phyloP scores from a whole-genome alignment of 2,329 filamentous ascomycete genomes.

The Diaporthe citri region DNA sequence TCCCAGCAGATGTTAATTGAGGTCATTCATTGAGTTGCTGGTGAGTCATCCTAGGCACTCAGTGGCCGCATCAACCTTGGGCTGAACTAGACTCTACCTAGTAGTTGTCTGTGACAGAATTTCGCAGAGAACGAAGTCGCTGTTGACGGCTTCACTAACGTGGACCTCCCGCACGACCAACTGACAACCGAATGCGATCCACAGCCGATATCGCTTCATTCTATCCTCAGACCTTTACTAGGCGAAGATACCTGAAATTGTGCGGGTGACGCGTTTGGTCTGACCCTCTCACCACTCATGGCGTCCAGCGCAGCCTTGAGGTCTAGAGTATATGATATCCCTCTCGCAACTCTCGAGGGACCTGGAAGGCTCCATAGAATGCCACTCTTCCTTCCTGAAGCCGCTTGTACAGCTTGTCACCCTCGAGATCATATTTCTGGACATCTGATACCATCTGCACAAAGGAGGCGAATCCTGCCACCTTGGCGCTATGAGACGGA shows the following conservation, averaged over 20 bases:
- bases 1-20: neutral
- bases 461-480: constrained; percentile 18
- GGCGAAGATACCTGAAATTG: neutral
- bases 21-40: no score
- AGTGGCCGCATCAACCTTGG: neutral
- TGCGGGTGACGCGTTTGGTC: neutral
- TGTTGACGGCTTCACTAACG: neutral
- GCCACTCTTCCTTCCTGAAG: constrained; percentile 13
- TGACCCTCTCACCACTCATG: neutral
- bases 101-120: neutral
- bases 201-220: neutral
- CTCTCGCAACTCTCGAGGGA: neutral
- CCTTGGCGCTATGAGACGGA: neutral
- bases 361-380: constrained; percentile 9
- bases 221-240: neutral
- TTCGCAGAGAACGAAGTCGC: neutral
- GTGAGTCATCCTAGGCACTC: neutral
- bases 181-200: neutral
- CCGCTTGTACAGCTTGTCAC: constrained; percentile 7
- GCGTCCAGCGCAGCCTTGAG: no score
- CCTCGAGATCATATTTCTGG: constrained; percentile 18
- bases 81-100: neutral
- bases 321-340: constrained; percentile 10
- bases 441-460: constrained; percentile 19
- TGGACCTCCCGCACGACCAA: neutral